A percentile compares a stretch with the other conserved stretches of the same genome.
Conservation (phyloP, 192 early-diverging fungal genomes). For the Chytriomyces sp. region DNA sequence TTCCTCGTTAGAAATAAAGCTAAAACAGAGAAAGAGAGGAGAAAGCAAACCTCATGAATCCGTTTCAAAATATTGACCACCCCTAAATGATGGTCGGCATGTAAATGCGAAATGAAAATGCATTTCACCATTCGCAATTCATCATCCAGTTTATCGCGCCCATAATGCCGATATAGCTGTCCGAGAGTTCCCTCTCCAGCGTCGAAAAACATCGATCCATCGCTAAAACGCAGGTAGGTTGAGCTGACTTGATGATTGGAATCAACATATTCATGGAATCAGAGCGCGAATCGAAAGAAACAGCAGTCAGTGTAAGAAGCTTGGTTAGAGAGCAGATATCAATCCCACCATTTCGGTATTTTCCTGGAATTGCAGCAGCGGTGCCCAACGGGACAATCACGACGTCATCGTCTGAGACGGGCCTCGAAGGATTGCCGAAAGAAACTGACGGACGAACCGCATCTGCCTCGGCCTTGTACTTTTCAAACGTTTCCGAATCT, state of each 20-base stretch:
- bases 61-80: conserved; percentile 68
- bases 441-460: neutral
- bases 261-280: neutral
- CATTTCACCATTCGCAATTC: conserved; percentile 63
- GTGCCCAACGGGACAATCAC: conserved; percentile 83
- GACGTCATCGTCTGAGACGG: conserved; percentile 31
- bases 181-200: conserved; percentile 89
- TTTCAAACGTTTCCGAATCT: neutral
- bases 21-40: neutral
- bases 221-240: conserved; percentile 72
- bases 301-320: neutral
- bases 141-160: conserved; percentile 36
- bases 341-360: conserved; percentile 83
- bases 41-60: conserved; percentile 5
- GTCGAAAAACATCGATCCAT: conserved; percentile 80
- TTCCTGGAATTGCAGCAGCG: conserved; percentile 84
- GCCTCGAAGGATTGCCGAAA: conserved; percentile 2
- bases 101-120: conserved; percentile 93
- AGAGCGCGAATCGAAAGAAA: neutral
- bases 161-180: conserved; percentile 79
- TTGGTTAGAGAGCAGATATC: neutral
- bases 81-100: conserved; percentile 98
- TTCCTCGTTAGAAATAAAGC: neutral
- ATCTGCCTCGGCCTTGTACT: conserved; percentile 4
- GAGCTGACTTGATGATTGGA: conserved; percentile 68